Base-by-base conservation (phyloP, 148 eudicot species). In the Bassia scoparia region DNA sequence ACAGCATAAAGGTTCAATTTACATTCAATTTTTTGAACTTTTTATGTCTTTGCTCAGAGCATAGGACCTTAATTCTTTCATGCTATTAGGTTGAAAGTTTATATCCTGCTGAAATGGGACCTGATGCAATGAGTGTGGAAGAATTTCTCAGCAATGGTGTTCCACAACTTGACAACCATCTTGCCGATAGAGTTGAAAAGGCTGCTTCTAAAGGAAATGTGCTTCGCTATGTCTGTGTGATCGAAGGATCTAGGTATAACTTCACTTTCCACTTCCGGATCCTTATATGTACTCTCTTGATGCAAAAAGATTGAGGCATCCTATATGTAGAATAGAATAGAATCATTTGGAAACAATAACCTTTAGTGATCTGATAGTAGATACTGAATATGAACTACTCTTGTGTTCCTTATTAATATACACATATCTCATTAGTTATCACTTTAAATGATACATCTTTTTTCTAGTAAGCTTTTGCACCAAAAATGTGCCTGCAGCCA, bases 191-290 rank as follows among this genome's bases (percentile, higher is more conserved):
- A 73, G 85, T 95, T 68, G 75, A 64, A 30, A 87, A 41, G 27
- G 97, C 98, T 80, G 78, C 96, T 74, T 78, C 93, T 70, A 84
- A 79, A 34, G 97, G 97, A 73, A 88, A 87, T 64, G 96, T 88
- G 69, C 84, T 95, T 53, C 98, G 98, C 71, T 95, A 91, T 83
- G 97, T 88, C 62, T 95, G 98, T 79, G 73, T 89, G 75, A 88
- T 95, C 61, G 91, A 91, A 72, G 82, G 86, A 30, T 83, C 90
- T 44, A 82, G 97, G 98, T 95, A 91, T 27, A 23, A n/a, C 76
- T 67, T 12, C 15, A 69, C 8, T 67, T 75, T 23, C 13, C n/a
- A n/a, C n/a, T 34, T 61, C 7, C 23, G 18, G 13, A 10, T 4
- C 7, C 23, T 23, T 26, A 26, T 43, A 27, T 46, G 56, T 69